Percentiles rank a stretch among this genome's conserved stretches.
phyloP scores from a whole-genome alignment of 495 filamentous ascomycete species.

The Aspergillus diversus region DNA sequence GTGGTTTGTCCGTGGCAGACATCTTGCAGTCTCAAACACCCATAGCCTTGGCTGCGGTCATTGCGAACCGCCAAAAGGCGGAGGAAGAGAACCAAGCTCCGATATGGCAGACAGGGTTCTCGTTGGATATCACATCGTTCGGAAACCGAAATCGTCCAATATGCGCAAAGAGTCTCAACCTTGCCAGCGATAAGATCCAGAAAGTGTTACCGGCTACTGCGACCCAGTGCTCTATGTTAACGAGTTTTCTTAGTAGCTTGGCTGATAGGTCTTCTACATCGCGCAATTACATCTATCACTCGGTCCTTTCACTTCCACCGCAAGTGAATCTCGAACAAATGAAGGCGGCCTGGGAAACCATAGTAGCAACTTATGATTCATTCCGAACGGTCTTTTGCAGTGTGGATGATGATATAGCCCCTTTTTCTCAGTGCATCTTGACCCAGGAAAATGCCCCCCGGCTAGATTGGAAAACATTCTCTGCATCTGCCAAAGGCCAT shows the following conservation, averaged over 20 bases:
- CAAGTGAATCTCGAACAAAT: constrained; percentile 45
- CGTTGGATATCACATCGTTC: constrained; percentile 15
- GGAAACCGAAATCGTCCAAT: constrained; percentile 13
- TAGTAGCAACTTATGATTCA: constrained; percentile 52
- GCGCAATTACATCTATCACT: constrained; percentile 67
- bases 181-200: constrained; percentile 55
- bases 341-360: constrained; percentile 49
- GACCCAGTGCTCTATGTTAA: constrained; percentile 75
- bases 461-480: constrained; percentile 49
- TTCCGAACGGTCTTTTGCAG: constrained; percentile 67
- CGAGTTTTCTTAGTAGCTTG: constrained; percentile 54
- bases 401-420: constrained; percentile 68
- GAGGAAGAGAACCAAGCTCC: background rate
- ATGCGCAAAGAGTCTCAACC: constrained; percentile 48
- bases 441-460: background rate
- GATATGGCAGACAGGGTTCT: background rate
- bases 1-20: constrained; percentile 35
- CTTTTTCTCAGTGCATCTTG: constrained; percentile 59
- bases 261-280: constrained; percentile 34
- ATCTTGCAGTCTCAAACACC: constrained; percentile 27
- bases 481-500: constrained; percentile 7
- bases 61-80: constrained; percentile 2
- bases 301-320: constrained; percentile 54
- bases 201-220: constrained; percentile 72
- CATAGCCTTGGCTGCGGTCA: constrained; percentile 38